phyloP scores from a whole-genome alignment of 352 stramenopile genomes.

The Phytophthora melonis region DNA sequence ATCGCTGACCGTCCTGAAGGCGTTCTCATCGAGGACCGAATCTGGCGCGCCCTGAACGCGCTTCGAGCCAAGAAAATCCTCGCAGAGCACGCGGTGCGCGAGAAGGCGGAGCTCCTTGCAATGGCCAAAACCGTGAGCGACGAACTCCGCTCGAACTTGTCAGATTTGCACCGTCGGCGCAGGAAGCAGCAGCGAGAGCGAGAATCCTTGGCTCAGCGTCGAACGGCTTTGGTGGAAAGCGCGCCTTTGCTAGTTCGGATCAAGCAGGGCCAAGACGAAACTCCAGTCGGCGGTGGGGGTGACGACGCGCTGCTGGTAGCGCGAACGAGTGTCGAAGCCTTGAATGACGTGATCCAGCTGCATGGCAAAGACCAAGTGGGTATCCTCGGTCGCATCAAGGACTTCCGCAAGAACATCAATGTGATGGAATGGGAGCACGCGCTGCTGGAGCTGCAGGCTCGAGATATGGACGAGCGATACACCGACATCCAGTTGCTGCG shows the following conservation, averaged over 20 bases:
- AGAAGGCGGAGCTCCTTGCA: slow-evolving; percentile 64
- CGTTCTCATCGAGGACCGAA: slow-evolving; percentile 65
- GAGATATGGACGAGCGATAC: slow-evolving; percentile 93
- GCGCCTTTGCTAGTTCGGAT: slow-evolving; percentile 88
- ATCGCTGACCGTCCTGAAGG: slow-evolving; percentile 74
- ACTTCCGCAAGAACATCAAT: slow-evolving; percentile 95
- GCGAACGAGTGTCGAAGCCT: slow-evolving; percentile 77
- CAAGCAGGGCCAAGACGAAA: slow-evolving; percentile 94
- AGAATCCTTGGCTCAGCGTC: slow-evolving; percentile 12
- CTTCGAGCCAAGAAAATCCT: slow-evolving; percentile 76
- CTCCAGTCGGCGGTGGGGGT: slow-evolving; percentile 54
- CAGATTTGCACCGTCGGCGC: slow-evolving; percentile 48
- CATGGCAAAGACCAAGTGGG: slow-evolving; percentile 90
- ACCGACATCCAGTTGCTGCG: slow-evolving; percentile 94
- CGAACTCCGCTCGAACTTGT: slow-evolving; percentile 55
- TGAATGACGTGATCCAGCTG: slow-evolving; percentile 90
- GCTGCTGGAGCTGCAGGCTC: slow-evolving; percentile 80
- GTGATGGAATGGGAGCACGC: slow-evolving; percentile 94
- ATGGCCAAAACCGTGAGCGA: slow-evolving; percentile 60
- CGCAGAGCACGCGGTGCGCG: slow-evolving; percentile 56
- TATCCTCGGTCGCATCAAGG: slow-evolving; percentile 90
- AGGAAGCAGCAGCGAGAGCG: slow-evolving; percentile 41
- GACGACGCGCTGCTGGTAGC: slow-evolving; percentile 85
- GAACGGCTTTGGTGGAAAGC: slow-evolving; percentile 40
- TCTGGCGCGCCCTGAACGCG: slow-evolving; percentile 75